Evolutionary conservation across 176 grass and related monocot species (phyloP).

Genomic region (Dactylis glomerata): DNA sequence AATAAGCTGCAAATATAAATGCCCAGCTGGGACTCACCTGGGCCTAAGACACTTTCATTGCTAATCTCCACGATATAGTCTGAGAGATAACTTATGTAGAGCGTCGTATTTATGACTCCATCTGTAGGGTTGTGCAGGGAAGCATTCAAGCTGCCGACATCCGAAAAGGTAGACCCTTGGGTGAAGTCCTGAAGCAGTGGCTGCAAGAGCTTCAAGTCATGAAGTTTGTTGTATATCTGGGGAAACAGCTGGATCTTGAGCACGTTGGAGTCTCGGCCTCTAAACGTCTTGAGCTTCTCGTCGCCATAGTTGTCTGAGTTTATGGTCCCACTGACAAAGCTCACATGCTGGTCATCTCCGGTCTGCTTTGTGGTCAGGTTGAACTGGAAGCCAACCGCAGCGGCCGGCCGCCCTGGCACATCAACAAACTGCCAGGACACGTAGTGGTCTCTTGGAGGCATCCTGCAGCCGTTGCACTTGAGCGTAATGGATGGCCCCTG

Average conservation of each 20-base stretch:
- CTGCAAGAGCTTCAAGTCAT: slow-evolving; percentile 73
- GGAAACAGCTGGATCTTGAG: slow-evolving; percentile 95
- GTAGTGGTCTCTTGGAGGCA: slow-evolving; percentile 77
- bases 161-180: slow-evolving; percentile 69
- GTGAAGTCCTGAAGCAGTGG: slow-evolving; percentile 86
- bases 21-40: slow-evolving; percentile 43
- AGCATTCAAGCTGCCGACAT: slow-evolving; percentile 61
- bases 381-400: slow-evolving; percentile 79
- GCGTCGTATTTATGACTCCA: slow-evolving; percentile 85
- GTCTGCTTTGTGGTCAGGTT: slow-evolving; percentile 70
- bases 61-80: slow-evolving; percentile 89
- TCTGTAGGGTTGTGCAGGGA: slow-evolving; percentile 66
- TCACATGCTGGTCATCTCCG: slow-evolving; percentile 53
- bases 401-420: slow-evolving; percentile 50
- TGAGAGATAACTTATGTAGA: slow-evolving; percentile 83
- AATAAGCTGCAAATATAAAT: slow-evolving; percentile 8
- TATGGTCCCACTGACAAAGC: slow-evolving; percentile 72
- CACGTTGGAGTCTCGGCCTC: slow-evolving; percentile 78
- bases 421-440: slow-evolving; percentile 96
- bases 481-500: slow-evolving; percentile 69
- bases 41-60: slow-evolving; percentile 69
- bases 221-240: slow-evolving; percentile 63
- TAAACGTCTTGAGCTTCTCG: slow-evolving; percentile 70
- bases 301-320: slow-evolving; percentile 59
- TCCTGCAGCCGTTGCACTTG: slow-evolving; percentile 69